phyloP scores from a whole-genome alignment of 208 protist species.

The Phytomonas francai region DNA sequence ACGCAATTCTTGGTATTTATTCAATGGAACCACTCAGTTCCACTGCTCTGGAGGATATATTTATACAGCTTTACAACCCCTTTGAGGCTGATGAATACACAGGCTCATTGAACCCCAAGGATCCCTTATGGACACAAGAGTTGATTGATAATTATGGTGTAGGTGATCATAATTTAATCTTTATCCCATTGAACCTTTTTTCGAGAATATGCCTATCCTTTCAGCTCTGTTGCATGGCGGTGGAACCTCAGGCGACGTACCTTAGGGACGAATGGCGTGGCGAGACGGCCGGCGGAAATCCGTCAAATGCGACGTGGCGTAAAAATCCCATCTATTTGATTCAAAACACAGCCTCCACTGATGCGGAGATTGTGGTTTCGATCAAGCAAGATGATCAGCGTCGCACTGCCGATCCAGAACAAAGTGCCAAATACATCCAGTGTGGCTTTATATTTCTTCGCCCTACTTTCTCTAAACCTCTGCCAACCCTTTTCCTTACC shows the following conservation, averaged over 20 bases:
- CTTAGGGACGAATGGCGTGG: constrained; percentile 43
- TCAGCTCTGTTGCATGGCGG: constrained; percentile 51
- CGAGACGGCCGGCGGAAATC: constrained; percentile 48
- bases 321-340: constrained; percentile 72
- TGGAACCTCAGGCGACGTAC: constrained; percentile 22
- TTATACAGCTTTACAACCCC: constrained; percentile 72
- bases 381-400: constrained; percentile 74
- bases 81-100: constrained; percentile 55
- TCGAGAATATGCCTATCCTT: constrained; percentile 34
- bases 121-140: constrained; percentile 40
- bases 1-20: constrained; percentile 50
- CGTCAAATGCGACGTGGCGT: constrained; percentile 56
- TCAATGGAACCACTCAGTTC: constrained; percentile 22
- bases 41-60: constrained; percentile 31
- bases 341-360: constrained; percentile 28
- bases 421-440: constrained; percentile 64
- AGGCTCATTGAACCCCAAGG: constrained; percentile 44
- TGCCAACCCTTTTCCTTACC: constrained; percentile 74
- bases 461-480: constrained; percentile 20
- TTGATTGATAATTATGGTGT: constrained; percentile 30
- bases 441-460: constrained; percentile 46
- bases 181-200: constrained; percentile 45
- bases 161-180: constrained; percentile 45
- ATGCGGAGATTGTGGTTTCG: constrained; percentile 39
- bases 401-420: constrained; percentile 54